phyloP scores from a whole-genome alignment of 768 basidiomycete species.

The Amyloporia xantha region DNA sequence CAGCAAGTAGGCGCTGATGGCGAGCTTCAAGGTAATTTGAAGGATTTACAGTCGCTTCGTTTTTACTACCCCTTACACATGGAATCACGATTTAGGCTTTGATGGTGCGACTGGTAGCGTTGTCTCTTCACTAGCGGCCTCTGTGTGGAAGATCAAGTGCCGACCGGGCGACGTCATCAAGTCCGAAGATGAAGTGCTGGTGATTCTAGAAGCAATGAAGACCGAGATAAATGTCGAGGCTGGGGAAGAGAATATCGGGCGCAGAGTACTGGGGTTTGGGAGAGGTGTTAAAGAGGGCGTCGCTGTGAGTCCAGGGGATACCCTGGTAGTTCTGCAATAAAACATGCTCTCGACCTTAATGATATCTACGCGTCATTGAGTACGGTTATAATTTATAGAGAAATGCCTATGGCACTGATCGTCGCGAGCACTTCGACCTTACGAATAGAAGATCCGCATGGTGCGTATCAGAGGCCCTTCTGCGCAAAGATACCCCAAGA shows the following conservation, averaged over 20 bases:
- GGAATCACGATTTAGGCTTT: background rate
- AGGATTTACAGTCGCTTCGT: no score
- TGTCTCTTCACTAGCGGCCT: conserved; percentile 34
- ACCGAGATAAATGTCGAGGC: conserved; percentile 48
- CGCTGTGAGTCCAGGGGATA: conserved; percentile 40
- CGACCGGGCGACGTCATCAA: conserved; percentile 35
- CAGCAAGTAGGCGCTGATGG: background rate
- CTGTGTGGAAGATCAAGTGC: conserved; percentile 46
- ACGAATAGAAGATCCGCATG: no score
- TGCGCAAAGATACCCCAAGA: no score
- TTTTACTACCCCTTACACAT: no score
- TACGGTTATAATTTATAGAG: no score
- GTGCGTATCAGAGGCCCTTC: no score
- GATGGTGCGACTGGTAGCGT: background rate
- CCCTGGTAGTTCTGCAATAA: conserved; percentile 31
- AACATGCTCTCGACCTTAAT: no score
- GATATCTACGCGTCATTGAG: no score
- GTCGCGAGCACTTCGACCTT: no score
- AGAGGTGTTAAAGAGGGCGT: conserved; percentile 37
- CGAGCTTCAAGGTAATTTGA: no score
- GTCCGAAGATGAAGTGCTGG: conserved; percentile 35
- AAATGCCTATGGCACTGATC: no score
- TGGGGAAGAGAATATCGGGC: conserved; percentile 39
- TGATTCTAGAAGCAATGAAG: conserved; percentile 63
- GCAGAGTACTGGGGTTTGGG: conserved; percentile 33